A percentile compares a stretch with the other conserved stretches of the same genome.
Evolutionary conservation across 148 eudicot species (phyloP).

Genomic region (Vaccinium macrocarpon): DNA sequence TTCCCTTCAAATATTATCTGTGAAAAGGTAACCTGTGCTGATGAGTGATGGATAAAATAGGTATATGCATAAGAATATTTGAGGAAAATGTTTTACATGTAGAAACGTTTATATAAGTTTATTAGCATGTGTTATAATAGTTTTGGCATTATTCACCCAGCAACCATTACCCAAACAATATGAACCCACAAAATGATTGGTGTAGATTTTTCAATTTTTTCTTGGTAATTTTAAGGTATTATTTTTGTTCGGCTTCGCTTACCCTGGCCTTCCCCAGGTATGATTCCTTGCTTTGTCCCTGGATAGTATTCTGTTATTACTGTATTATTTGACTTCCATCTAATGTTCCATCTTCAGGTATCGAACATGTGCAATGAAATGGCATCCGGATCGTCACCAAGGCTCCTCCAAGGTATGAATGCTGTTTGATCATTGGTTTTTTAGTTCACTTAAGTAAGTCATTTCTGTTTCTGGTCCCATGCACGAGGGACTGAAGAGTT

Average conservation of each 20-base stretch:
- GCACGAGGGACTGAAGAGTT: not conserved
- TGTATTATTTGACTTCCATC: slow-evolving; percentile 14
- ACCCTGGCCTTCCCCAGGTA: not conserved
- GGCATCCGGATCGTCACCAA: slow-evolving; percentile 95
- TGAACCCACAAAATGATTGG: not conserved
- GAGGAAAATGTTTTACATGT: not conserved
- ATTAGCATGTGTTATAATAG: not conserved
- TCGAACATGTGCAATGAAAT: slow-evolving; percentile 85
- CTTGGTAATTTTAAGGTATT: not conserved
- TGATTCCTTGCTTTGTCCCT: not conserved
- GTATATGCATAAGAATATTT: not conserved
- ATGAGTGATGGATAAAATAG: not conserved
- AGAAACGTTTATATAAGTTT: not conserved
- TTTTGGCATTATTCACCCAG: not conserved
- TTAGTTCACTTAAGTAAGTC: not conserved
- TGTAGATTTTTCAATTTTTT: not conserved
- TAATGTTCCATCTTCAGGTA: slow-evolving; percentile 48
- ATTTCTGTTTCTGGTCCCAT: not conserved
- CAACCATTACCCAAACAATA: not conserved
- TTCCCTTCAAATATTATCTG: not conserved
- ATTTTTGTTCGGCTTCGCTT: not conserved
- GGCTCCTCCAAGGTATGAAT: slow-evolving; percentile 76
- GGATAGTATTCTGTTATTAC: not conserved
- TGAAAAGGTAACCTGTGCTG: not conserved
- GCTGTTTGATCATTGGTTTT: not conserved